These are phyloP conservation scores for Aspergillus tubingensis DNA, from an alignment of 2,329 filamentous ascomycete species.

Conservation along the genomic window DNA sequence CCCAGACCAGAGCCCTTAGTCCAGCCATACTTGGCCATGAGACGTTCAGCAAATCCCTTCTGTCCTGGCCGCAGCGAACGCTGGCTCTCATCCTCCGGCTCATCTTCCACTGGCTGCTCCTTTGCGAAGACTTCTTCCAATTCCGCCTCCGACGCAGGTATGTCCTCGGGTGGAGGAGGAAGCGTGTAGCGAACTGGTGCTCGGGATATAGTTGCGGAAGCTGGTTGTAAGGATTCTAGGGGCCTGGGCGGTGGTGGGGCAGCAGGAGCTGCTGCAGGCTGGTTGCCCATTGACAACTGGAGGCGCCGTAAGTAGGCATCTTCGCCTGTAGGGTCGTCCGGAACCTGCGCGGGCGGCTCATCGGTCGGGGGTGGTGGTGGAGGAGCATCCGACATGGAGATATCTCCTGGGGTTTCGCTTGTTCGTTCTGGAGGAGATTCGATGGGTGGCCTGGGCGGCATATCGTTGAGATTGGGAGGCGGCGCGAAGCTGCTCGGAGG, in stretches of 20 bases:
- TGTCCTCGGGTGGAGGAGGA: conserved; percentile 53
- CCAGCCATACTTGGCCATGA: conserved; percentile 95
- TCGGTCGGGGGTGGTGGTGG: conserved; percentile 35
- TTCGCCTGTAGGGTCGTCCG: conserved; percentile 27
- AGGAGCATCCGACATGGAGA: conserved; percentile 14
- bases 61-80: conserved; percentile 74
- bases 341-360: conserved; percentile 34
- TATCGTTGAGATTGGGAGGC: conserved; percentile 47
- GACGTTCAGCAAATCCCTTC: conserved; percentile 78
- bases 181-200: conserved; percentile 74
- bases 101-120: conserved; percentile 40
- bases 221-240: conserved; percentile 42
- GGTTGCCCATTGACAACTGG: conserved; percentile 24
- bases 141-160: conserved; percentile 56
- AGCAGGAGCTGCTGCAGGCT: conserved; percentile 27
- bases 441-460: conserved; percentile 42
- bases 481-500: conserved; percentile 57
- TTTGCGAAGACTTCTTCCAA: conserved; percentile 50
- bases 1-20: conserved; percentile 84
- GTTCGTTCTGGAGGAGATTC: background rate
- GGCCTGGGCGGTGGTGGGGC: conserved; percentile 38
- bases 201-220: conserved; percentile 68
- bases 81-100: conserved; percentile 39
- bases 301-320: conserved; percentile 29
- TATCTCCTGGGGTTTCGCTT: conserved; percentile 40